Evolutionary conservation across 2,329 filamentous ascomycete genomes (phyloP).

Genomic region (Fusarium burgessii): DNA sequence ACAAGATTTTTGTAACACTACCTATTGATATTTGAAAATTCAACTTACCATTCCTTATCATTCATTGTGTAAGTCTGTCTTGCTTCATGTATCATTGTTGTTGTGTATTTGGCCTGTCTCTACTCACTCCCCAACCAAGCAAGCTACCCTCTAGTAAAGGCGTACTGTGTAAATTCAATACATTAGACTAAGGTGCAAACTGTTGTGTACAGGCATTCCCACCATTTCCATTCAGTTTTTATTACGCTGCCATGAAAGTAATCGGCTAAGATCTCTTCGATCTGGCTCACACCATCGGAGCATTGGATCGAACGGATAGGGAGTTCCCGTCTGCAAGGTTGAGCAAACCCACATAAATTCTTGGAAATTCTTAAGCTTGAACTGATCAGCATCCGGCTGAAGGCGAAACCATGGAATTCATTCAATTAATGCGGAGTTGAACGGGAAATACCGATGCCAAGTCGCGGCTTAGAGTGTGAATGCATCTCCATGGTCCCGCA

Average conservation of each 20-base stretch:
- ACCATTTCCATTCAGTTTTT: not conserved
- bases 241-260: not conserved
- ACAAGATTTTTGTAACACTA: not conserved
- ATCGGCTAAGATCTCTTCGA: not conserved
- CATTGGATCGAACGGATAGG: not conserved
- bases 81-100: not conserved
- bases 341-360: not conserved
- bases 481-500: not conserved
- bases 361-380: not conserved
- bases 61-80: not conserved
- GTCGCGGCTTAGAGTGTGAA: slow-evolving; percentile 1
- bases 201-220: not conserved
- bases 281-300: not conserved
- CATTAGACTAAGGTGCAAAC: not conserved
- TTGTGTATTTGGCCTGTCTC: not conserved
- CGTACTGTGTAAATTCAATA: not conserved
- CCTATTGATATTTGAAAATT: not conserved
- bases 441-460: slow-evolving; percentile 7
- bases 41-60: too few species aligned
- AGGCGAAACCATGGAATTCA: not conserved
- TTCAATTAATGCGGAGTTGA: slow-evolving; percentile 1
- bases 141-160: not conserved
- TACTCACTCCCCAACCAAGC: not conserved
- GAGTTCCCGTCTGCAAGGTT: not conserved
- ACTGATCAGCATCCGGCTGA: slow-evolving; percentile 2